A percentile compares a stretch with the other conserved stretches of the same genome.
Evolutionary conservation across 2,329 filamentous ascomycete genomes (phyloP).

Genomic region (Trichoderma oligosporum): DNA sequence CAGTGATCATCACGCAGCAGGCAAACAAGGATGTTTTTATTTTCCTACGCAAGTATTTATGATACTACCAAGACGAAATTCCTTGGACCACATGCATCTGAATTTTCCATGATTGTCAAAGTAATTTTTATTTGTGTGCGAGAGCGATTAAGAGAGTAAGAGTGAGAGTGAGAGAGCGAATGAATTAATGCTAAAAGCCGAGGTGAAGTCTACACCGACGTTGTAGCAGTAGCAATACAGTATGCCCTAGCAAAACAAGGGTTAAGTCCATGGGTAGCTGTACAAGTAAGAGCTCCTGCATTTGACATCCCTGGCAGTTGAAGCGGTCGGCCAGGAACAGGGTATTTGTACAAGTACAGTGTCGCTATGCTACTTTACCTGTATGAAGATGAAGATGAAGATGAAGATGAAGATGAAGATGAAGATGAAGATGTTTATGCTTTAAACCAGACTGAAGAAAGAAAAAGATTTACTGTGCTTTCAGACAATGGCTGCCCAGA

Average conservation of each 20-base stretch:
- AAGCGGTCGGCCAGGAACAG: conserved; percentile 14
- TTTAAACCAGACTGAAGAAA: no score
- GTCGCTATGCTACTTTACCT: background rate
- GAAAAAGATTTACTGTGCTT: no score
- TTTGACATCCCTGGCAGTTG: conserved; percentile 7
- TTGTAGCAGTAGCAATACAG: background rate
- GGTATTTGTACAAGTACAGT: conserved; percentile 13
- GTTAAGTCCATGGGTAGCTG: background rate
- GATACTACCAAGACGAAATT: conserved; percentile 14
- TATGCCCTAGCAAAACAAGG: background rate
- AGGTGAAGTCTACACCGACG: conserved; percentile 10
- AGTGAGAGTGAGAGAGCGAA: no score
- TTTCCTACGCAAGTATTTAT: conserved; percentile 15
- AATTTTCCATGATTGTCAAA: background rate
- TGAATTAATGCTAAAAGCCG: no score
- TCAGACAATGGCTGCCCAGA: conserved; percentile 8
- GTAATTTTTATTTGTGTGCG: background rate
- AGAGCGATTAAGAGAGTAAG: background rate
- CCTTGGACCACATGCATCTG: background rate
- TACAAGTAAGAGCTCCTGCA: conserved; percentile 1
- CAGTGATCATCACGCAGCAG: conserved; percentile 11
- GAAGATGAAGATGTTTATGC: no score
- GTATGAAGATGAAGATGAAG: background rate
- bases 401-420: no score
- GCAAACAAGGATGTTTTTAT: background rate